A percentile compares a stretch with the other conserved stretches of the same genome.
These are phyloP conservation scores for Backusella mclennaniae DNA, from an alignment of 192 early-diverging fungal genomes.

Conservation along the genomic window DNA sequence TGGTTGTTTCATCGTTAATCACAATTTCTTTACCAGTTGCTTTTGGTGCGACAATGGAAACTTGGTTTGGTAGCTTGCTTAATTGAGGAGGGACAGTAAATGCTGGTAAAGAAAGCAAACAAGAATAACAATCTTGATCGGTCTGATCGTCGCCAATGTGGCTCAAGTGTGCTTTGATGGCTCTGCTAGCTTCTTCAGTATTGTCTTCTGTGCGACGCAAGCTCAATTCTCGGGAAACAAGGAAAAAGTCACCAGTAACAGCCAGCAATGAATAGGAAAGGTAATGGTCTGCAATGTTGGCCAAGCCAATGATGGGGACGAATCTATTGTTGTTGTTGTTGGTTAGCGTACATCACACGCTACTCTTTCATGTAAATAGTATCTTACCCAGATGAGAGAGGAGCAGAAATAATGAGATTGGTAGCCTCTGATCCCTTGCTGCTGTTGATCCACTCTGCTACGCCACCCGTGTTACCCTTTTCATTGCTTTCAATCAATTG, in stretches of 20 bases:
- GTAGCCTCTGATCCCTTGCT: constrained; percentile 23
- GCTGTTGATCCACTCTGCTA: constrained; percentile 26
- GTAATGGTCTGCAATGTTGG: constrained; percentile 60
- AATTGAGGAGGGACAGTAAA: constrained; percentile 36
- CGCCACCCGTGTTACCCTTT: constrained; percentile 16
- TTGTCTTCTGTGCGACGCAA: constrained; percentile 14
- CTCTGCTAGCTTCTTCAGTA: background rate
- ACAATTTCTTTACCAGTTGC: constrained; percentile 40
- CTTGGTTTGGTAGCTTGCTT: constrained; percentile 35
- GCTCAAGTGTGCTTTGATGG: constrained; percentile 2
- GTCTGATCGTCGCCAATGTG: background rate
- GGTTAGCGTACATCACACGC: too few relatives aligned
- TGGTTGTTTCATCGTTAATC: constrained; percentile 44
- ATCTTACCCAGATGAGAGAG: constrained; percentile 13
- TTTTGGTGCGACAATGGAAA: constrained; percentile 43
- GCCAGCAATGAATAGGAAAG: constrained; percentile 70
- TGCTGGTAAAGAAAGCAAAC: constrained; percentile 32
- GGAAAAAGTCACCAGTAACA: constrained; percentile 51
- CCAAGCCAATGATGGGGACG: constrained; percentile 57
- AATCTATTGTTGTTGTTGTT: background rate
- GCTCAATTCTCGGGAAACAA: constrained; percentile 25
- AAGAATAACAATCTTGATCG: constrained; percentile 19
- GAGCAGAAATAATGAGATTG: constrained; percentile 19
- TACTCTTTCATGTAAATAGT: background rate
- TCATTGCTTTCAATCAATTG: constrained; percentile 24